Percentiles rank a stretch among this genome's conserved stretches.
These are phyloP conservation scores for Fusarium pseudocircinatum DNA, from an alignment of 2,329 filamentous ascomycete species.

Conservation along the genomic window DNA sequence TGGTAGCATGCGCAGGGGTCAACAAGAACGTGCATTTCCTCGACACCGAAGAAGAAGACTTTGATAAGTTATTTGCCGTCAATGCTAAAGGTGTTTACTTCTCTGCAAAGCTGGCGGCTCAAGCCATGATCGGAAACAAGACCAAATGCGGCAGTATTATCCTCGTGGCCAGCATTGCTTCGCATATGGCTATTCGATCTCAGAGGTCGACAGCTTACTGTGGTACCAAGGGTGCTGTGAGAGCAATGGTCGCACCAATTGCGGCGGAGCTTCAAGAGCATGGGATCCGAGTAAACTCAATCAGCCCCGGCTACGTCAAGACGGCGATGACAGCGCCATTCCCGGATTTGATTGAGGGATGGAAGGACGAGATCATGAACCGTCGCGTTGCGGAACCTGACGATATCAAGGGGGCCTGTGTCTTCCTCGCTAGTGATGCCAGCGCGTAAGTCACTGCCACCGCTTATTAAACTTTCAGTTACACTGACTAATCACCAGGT, in stretches of 20 bases:
- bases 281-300: conserved; percentile 57
- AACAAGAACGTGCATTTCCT: conserved; percentile 69
- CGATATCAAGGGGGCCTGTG: conserved; percentile 59
- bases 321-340: conserved; percentile 58
- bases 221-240: conserved; percentile 41
- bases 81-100: conserved; percentile 74
- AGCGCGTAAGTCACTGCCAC: conserved; percentile 40
- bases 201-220: conserved; percentile 54
- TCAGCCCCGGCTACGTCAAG: conserved; percentile 56
- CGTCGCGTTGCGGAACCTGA: conserved; percentile 58
- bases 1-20: conserved; percentile 68
- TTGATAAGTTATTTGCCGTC: conserved; percentile 69
- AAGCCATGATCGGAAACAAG: conserved; percentile 61
- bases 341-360: conserved; percentile 57
- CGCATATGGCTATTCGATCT: conserved; percentile 59
- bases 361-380: conserved; percentile 61
- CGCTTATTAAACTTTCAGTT: too few species aligned
- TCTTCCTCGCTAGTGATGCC: conserved; percentile 59
- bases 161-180: conserved; percentile 63
- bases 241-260: conserved; percentile 41
- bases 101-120: conserved; percentile 60
- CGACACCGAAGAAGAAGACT: conserved; percentile 68
- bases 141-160: conserved; percentile 63
- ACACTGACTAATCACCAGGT: not conserved
- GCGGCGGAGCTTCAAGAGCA: conserved; percentile 47